Evolutionary conservation across 805 yeast genomes (phyloP).

Genomic region (Kuraishia floccosa): DNA sequence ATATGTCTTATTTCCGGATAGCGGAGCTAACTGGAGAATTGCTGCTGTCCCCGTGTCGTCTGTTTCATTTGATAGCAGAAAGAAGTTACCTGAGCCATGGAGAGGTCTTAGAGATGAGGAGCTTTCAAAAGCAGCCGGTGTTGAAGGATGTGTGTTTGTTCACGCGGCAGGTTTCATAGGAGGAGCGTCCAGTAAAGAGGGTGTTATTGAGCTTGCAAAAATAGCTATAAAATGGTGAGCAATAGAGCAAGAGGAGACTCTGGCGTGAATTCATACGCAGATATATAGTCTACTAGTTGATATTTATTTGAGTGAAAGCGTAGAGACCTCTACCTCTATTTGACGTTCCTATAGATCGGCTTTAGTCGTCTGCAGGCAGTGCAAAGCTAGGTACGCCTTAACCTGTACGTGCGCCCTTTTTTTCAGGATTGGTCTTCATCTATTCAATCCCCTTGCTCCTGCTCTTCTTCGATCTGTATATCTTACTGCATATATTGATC

Average conservation of each 20-base stretch:
- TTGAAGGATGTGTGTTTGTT: slow-evolving; percentile 79
- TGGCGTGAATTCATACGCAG: no score
- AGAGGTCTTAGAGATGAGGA: slow-evolving; percentile 92
- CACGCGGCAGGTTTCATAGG: slow-evolving; percentile 98
- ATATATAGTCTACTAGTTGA: no score
- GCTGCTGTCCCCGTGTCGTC: slow-evolving; percentile 83
- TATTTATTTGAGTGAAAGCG: neutral
- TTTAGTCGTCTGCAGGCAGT: no score
- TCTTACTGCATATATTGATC: no score
- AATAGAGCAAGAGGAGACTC: neutral
- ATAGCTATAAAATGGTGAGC: slow-evolving; percentile 16
- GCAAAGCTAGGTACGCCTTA: no score
- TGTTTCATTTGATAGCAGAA: slow-evolving; percentile 74
- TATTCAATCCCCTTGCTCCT: no score
- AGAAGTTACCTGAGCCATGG: slow-evolving; percentile 83
- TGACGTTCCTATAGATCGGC: no score
- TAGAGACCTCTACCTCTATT: neutral
- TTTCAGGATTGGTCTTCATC: no score
- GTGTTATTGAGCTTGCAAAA: slow-evolving; percentile 65
- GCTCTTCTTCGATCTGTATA: no score
- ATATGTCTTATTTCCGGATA: slow-evolving; percentile 74
- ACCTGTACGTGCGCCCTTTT: no score
- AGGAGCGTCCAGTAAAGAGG: slow-evolving; percentile 74
- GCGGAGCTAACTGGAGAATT: slow-evolving; percentile 68
- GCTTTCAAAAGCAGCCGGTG: slow-evolving; percentile 62